A percentile compares a stretch with the other conserved stretches of the same genome.
phyloP scores from a whole-genome alignment of 2,329 filamentous ascomycete genomes.

The Aspergillus candidus region DNA sequence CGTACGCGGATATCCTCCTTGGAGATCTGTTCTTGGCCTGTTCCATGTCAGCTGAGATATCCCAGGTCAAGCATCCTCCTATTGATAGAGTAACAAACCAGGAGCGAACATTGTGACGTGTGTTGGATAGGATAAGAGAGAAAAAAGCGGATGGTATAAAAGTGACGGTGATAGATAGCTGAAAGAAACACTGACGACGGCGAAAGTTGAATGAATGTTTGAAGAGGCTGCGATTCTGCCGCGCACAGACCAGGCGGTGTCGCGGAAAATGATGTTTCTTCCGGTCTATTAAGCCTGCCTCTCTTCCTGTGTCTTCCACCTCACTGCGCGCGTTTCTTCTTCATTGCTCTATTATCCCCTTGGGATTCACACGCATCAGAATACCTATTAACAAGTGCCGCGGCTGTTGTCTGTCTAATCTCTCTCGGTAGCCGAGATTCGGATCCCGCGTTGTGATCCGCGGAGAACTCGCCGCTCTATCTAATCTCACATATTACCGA shows the following conservation, averaged over 20 bases:
- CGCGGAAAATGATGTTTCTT: neutral
- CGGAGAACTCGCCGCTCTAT: too few species aligned
- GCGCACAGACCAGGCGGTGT: constrained; percentile 2
- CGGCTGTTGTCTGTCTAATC: too few species aligned
- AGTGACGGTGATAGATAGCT: constrained; percentile 2
- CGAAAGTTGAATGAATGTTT: constrained; percentile 18
- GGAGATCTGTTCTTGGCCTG: constrained; percentile 41
- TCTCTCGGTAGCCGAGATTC: too few species aligned
- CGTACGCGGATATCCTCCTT: constrained; percentile 42
- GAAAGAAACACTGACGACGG: constrained; percentile 5
- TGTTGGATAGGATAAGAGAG: constrained; percentile 1
- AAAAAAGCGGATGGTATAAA: constrained; percentile 3
- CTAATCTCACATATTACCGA: neutral
- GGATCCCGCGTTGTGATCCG: too few species aligned
- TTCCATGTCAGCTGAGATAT: constrained; percentile 1
- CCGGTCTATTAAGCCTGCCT: neutral
- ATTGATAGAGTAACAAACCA: constrained; percentile 16
- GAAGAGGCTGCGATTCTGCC: constrained; percentile 16
- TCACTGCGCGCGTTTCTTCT: too few species aligned
- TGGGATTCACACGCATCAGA: too few species aligned
- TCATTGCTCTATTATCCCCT: too few species aligned
- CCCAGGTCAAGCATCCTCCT: neutral
- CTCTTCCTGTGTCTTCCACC: neutral
- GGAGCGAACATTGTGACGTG: constrained; percentile 30
- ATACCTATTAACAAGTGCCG: too few species aligned